Percentiles rank a stretch among this genome's conserved stretches.
phyloP scores from a whole-genome alignment of 352 stramenopile genomes.

The Globisporangium abappressorium region DNA sequence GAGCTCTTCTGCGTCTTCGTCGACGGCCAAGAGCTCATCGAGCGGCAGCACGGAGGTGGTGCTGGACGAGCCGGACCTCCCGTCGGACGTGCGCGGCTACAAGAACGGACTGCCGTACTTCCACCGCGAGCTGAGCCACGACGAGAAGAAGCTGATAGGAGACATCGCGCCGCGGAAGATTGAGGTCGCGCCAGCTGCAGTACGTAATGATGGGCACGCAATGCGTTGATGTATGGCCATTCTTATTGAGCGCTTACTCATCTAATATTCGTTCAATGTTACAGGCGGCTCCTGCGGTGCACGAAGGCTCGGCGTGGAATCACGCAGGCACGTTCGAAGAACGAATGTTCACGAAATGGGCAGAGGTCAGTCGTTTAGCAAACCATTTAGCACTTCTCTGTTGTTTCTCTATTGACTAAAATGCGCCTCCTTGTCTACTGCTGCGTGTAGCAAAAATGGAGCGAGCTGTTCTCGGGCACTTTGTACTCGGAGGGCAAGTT shows the following conservation, averaged over 20 bases:
- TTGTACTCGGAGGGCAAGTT: constrained; percentile 43
- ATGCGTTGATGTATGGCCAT: neutral
- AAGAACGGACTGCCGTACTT: constrained; percentile 94
- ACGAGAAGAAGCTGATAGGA: constrained; percentile 95
- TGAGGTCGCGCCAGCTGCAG: constrained; percentile 33
- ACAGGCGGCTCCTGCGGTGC: constrained; percentile 26
- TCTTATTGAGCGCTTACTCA: neutral
- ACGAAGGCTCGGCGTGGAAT: constrained; percentile 91
- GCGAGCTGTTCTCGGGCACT: constrained; percentile 41
- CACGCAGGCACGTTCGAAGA: constrained; percentile 91
- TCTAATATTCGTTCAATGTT: neutral
- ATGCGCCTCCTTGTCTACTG: neutral
- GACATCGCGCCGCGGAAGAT: constrained; percentile 92
- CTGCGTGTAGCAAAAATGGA: constrained; percentile 47
- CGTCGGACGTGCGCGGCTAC: constrained; percentile 63
- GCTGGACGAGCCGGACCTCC: constrained; percentile 62
- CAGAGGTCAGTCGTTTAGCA: constrained; percentile 27
- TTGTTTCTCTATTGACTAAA: neutral
- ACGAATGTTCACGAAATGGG: constrained; percentile 85
- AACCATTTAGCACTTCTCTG: neutral
- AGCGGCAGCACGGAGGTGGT: constrained; percentile 48
- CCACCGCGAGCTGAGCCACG: constrained; percentile 95
- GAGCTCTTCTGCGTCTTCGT: constrained; percentile 5
- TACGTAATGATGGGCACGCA: constrained; percentile 9
- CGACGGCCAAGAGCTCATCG: constrained; percentile 18